phyloP scores from a whole-genome alignment of 257 asterid genomes.

The Przewalskia tangutica region DNA sequence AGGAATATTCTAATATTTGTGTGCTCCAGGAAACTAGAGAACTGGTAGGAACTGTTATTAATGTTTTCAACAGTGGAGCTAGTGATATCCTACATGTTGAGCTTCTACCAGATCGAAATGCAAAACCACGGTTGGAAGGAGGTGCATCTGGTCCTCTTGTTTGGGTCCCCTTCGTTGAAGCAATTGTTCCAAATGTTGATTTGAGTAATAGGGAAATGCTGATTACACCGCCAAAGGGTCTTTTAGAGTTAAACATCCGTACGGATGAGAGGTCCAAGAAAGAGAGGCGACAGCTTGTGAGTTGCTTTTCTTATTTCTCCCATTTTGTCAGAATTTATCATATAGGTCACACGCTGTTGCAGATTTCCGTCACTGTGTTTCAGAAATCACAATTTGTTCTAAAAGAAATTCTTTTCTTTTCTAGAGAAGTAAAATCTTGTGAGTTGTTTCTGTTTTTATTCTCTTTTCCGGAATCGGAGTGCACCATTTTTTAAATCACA shows the following conservation, averaged over 20 bases:
- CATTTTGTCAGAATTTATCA: background rate
- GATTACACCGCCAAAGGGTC: slow-evolving; percentile 97
- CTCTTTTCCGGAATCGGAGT: no score
- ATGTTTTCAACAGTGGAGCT: slow-evolving; percentile 83
- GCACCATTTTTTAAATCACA: background rate
- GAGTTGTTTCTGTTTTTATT: no score
- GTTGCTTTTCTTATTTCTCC: slow-evolving; percentile 12
- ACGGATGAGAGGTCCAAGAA: slow-evolving; percentile 77
- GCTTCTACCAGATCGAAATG: slow-evolving; percentile 33
- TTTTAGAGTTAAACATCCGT: slow-evolving; percentile 73
- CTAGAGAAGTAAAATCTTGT: background rate
- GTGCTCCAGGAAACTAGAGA: slow-evolving; percentile 59
- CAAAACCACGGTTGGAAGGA: slow-evolving; percentile 22
- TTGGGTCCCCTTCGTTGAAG: slow-evolving; percentile 93
- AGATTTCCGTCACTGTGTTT: background rate
- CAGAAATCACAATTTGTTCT: background rate
- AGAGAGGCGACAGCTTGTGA: slow-evolving; percentile 96
- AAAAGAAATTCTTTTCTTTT: background rate
- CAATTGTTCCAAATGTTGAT: slow-evolving; percentile 81
- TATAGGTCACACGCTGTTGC: background rate
- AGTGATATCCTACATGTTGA: slow-evolving; percentile 75
- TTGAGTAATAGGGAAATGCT: slow-evolving; percentile 64
- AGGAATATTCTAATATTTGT: background rate
- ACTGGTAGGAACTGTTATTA: slow-evolving; percentile 63
- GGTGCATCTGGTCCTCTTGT: slow-evolving; percentile 56